phyloP scores from a whole-genome alignment of 495 filamentous ascomycete genomes.

The Annulohypoxylon maeteangense region DNA sequence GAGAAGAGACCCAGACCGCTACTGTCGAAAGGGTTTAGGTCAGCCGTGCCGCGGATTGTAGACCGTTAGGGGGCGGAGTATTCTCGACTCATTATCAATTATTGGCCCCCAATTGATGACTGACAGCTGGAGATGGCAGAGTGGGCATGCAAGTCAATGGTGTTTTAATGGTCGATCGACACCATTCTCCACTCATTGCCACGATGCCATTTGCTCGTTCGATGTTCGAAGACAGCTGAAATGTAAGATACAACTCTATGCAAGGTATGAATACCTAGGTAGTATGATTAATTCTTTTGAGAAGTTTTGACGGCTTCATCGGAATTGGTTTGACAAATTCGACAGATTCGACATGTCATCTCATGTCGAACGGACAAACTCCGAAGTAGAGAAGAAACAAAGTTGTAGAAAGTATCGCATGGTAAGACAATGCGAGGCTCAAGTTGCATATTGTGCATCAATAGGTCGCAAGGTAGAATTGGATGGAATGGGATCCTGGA shows the following conservation, averaged over 20 bases:
- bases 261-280: no score
- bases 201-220: conserved; percentile 16
- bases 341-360: background rate
- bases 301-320: background rate
- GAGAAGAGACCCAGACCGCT: conserved; percentile 31
- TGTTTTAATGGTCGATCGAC: background rate
- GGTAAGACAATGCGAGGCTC: conserved; percentile 9
- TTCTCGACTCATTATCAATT: conserved; percentile 17
- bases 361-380: background rate
- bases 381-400: background rate
- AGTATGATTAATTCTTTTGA: background rate
- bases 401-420: background rate
- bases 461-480: conserved; percentile 21
- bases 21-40: conserved; percentile 27
- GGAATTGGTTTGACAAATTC: background rate
- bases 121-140: conserved; percentile 37
- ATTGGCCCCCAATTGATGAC: conserved; percentile 42
- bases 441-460: conserved; percentile 4
- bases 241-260: conserved; percentile 26
- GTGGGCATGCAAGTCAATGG: conserved; percentile 33
- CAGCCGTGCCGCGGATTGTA: conserved; percentile 21
- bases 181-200: conserved; percentile 22
- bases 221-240: conserved; percentile 30
- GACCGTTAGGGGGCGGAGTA: conserved; percentile 18
- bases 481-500: conserved; percentile 24